These are phyloP conservation scores for Aspergillus quadricinctus DNA, from an alignment of 2,329 filamentous ascomycete genomes.

Conservation along the genomic window DNA sequence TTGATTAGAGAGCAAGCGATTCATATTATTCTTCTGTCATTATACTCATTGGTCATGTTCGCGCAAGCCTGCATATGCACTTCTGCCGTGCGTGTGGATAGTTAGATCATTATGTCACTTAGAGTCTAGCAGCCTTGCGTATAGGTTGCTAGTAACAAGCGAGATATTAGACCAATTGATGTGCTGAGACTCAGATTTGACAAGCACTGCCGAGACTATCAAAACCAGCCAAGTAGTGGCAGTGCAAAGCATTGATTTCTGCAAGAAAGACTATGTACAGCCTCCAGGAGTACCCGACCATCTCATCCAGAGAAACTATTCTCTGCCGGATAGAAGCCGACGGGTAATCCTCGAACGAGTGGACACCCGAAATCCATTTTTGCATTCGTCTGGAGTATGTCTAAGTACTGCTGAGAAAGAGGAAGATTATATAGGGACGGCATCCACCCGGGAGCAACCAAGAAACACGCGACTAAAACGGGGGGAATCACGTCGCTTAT, in stretches of 20 bases:
- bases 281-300: background rate
- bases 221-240: background rate
- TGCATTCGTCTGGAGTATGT: background rate
- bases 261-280: background rate
- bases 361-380: background rate
- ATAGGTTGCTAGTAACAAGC: background rate
- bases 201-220: background rate
- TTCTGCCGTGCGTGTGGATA: background rate
- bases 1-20: background rate
- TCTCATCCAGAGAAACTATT: background rate
- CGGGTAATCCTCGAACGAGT: background rate
- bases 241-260: background rate
- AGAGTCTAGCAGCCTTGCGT: background rate
- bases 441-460: slow-evolving; percentile 6
- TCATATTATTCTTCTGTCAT: background rate
- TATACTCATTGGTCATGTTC: background rate
- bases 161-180: background rate
- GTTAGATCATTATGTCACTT: background rate
- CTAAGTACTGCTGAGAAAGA: background rate
- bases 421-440: background rate
- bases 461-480: slow-evolving; percentile 9
- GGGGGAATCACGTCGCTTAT: slow-evolving; percentile 15
- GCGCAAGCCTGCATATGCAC: background rate
- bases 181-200: background rate
- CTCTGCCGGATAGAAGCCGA: background rate